Evolutionary conservation across 441 rosid species (phyloP), one percentile per base, ranked within the genome.

Genomic region (Gossypium davidsonii): DNA sequence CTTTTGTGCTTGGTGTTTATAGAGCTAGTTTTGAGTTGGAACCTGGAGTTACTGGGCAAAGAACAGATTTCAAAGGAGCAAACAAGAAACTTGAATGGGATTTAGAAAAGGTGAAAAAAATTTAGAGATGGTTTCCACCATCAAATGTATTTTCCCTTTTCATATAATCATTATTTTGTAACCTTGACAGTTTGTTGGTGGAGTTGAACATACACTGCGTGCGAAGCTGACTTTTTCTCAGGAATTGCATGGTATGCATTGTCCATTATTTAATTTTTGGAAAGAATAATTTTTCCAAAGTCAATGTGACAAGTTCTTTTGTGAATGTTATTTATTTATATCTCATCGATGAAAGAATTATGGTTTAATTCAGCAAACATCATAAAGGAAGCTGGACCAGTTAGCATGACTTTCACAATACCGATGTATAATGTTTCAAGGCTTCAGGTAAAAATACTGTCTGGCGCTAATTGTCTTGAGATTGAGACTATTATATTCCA

Each of bases 171-270:
- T 48, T 20, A 48, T 72, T 74, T 66, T 77, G 51, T 61, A 52
- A 17, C 68, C 68, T 55, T 64, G 76, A 63, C 87, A 95, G 99
- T 84, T 93, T 79, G 90, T 88, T 81, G 99, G 99, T 42, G 99
- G 97, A 83, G 87, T 88, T 53, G 99, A 93, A 74, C 93, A 87
- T 74, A 93, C 90, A 25, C 87, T 95, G 49, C 95, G 90, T 69
- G 99, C 95, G 70, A 95, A 95, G 88, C 81, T 95, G 80, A 91
- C 96, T 73, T 93, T 95, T 82, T 88, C 90, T 23, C 97, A 95
- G 80, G 95, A 93, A 78, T 82, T 83, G 21, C 99, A 89, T 75
- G 98, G 99, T 92, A 84, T 53, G 26, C 53, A 15, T 65, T 17
- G 67, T 25, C 69, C 28, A 51, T 51, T 10, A n/a, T 70, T 39